These are phyloP conservation scores for Salix viminalis DNA, from an alignment of 345 rosid genomes.

Conservation along the genomic window DNA sequence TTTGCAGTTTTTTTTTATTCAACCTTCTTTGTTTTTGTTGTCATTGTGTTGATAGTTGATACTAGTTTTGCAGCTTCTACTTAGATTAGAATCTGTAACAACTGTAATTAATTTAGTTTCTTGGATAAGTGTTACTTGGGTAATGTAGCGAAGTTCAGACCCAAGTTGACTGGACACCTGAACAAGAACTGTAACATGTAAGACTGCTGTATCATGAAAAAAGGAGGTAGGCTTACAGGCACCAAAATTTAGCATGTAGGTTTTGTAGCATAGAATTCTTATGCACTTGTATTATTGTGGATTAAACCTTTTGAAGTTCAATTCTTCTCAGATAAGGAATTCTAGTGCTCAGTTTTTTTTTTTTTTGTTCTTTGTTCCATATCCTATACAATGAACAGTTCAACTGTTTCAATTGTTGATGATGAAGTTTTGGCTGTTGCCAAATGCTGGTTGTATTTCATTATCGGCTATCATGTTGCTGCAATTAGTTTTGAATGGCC, in stretches of 20 bases:
- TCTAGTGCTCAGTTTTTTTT: neutral
- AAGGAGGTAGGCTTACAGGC: slow-evolving; percentile 32
- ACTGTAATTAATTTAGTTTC: slow-evolving; percentile 16
- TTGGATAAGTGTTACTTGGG: slow-evolving; percentile 29
- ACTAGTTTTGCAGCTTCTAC: slow-evolving; percentile 21
- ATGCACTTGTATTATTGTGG: slow-evolving; percentile 30
- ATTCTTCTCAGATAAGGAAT: slow-evolving; percentile 12
- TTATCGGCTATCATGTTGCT: neutral
- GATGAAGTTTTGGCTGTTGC: neutral
- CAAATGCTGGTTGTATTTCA: neutral
- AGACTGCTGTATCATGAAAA: slow-evolving; percentile 25
- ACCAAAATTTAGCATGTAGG: slow-evolving; percentile 31
- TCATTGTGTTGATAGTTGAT: slow-evolving; percentile 12
- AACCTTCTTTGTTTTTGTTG: neutral
- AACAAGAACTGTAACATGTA: slow-evolving; percentile 27
- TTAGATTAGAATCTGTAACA: slow-evolving; percentile 14
- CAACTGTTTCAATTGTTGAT: neutral
- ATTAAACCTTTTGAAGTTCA: slow-evolving; percentile 24
- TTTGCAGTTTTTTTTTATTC: neutral
- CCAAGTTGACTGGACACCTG: slow-evolving; percentile 15
- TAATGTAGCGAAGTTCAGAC: slow-evolving; percentile 22
- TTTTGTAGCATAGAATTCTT: slow-evolving; percentile 28
- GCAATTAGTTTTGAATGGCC: neutral
- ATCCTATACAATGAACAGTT: slow-evolving; percentile 3
- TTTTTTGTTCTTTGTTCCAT: neutral